Percentiles rank a stretch among this genome's conserved stretches.
Evolutionary conservation across 148 eudicot species (phyloP).

Genomic region (Tetragonia tetragonoides): DNA sequence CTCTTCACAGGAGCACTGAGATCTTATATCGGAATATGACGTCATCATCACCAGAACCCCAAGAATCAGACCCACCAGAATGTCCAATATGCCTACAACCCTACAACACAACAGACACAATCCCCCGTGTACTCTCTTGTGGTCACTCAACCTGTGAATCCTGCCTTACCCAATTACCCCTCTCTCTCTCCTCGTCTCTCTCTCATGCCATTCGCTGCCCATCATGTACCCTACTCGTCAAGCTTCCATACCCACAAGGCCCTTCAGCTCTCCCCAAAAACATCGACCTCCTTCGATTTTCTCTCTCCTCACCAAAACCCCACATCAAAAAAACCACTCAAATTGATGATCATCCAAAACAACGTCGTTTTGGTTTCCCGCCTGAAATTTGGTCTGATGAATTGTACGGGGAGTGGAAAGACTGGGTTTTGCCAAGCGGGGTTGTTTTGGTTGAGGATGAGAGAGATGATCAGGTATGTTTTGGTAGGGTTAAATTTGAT

Average conservation of each 20-base stretch:
- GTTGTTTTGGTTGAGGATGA: constrained; percentile 30
- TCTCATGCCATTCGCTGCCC: constrained; percentile 65
- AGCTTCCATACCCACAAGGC: constrained; percentile 41
- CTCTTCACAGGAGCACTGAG: too few species aligned
- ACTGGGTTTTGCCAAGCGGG: constrained; percentile 54
- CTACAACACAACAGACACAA: constrained; percentile 41
- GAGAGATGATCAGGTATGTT: neutral
- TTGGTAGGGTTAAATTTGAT: constrained; percentile 30
- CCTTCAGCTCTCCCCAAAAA: constrained; percentile 73
- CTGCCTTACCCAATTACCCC: constrained; percentile 55
- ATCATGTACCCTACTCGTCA: constrained; percentile 65
- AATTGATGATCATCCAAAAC: neutral
- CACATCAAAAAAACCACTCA: neutral
- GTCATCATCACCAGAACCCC: neutral
- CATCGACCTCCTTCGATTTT: constrained; percentile 69
- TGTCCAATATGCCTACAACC: constrained; percentile 76
- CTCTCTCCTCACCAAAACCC: constrained; percentile 33
- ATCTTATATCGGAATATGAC: constrained; percentile 7
- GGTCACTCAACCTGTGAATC: constrained; percentile 73
- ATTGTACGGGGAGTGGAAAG: constrained; percentile 55
- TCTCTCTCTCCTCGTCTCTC: constrained; percentile 38
- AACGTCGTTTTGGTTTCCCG: constrained; percentile 19
- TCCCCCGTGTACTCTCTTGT: constrained; percentile 79
- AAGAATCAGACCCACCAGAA: constrained; percentile 52
- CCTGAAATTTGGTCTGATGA: constrained; percentile 48